Evolutionary conservation across 1,139 yeast genomes (phyloP), one percentile per base, ranked within the genome.

Genomic region (Lodderomyces metapsilosis): DNA sequence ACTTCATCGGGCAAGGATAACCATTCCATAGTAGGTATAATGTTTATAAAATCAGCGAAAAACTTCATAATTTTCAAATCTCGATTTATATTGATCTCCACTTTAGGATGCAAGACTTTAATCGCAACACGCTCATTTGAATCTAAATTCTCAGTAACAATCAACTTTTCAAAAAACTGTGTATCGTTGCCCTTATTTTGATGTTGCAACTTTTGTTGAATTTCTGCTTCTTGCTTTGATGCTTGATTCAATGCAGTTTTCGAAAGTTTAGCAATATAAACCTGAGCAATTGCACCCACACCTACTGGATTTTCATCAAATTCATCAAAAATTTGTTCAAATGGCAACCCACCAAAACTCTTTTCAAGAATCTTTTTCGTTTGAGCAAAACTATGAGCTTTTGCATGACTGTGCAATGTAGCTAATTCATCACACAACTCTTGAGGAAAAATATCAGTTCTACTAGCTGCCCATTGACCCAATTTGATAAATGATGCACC

Each of bases 391-490:
- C 86, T 68, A 64, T 92, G 99, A 4, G 87, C 76, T 44, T 76
- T 79, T 11, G 92, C 91, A 57, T 88, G 81, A 11, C 96, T 87
- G 59, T 92, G 98, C 42, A 92, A 67, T 28, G 78, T 67, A 3
- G 88, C 79, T 54, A 92, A 66, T 56, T 87, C 92, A 18, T 78
- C 78, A 61, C 98, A 92, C 62, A 92, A 65, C 37, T 78, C 88
- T 40, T 68, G 70, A 2, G 96, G 85, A 63, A 92, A 91, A 33
- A 92, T 86, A 62, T 92, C 99, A 0, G 96, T 87, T 64, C 99
- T 77, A n/a, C 96, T 86, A 3, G 98, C 98, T 0, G 98, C 98
- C 99, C 99, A 92, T 68, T 94, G 98, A 3, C 98, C 98, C 48
- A 92, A 74, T 62, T 92, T 92, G 48, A 92, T 88, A 61, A 92